A percentile compares a stretch with the other conserved stretches of the same genome.
These are phyloP conservation scores for Penicillium sp. DNA, from an alignment of 2,329 filamentous ascomycete genomes.

Conservation along the genomic window DNA sequence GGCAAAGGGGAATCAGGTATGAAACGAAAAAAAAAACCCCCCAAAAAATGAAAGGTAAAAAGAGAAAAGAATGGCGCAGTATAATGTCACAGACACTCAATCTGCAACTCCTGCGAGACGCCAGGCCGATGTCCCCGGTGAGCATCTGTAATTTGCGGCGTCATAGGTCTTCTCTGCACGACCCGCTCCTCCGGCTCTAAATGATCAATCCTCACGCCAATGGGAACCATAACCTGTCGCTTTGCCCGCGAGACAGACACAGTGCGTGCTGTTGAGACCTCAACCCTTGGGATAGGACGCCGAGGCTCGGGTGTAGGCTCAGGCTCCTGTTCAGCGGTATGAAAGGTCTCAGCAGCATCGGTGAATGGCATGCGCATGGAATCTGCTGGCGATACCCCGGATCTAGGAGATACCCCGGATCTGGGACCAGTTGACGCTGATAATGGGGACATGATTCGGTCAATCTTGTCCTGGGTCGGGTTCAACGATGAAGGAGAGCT, in stretches of 20 bases:
- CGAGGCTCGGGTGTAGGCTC: slow-evolving; percentile 8
- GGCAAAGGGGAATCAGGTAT: slow-evolving; percentile 5
- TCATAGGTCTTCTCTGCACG: slow-evolving; percentile 27
- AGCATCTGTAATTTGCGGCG: slow-evolving; percentile 29
- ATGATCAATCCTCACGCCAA: slow-evolving; percentile 26
- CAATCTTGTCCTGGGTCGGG: slow-evolving; percentile 9
- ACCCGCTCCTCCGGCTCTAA: slow-evolving; percentile 29
- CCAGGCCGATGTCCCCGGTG: slow-evolving; percentile 30
- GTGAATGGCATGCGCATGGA: slow-evolving; percentile 18
- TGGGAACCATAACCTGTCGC: slow-evolving; percentile 38
- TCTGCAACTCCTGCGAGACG: slow-evolving; percentile 32
- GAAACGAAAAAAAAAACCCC: not conserved
- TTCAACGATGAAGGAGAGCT: slow-evolving; percentile 15
- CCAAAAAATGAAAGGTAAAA: slow-evolving; percentile 2
- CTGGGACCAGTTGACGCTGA: slow-evolving; percentile 7
- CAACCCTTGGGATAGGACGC: slow-evolving; percentile 13
- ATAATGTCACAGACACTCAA: slow-evolving; percentile 26
- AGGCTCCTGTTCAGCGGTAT: slow-evolving; percentile 10
- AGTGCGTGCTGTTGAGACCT: slow-evolving; percentile 41
- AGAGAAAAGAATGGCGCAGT: not conserved
- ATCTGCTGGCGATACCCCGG: slow-evolving; percentile 14
- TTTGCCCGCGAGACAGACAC: slow-evolving; percentile 37
- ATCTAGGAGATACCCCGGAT: slow-evolving; percentile 10
- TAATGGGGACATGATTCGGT: slow-evolving; percentile 17
- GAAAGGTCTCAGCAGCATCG: slow-evolving; percentile 11